Percentiles rank a stretch among this genome's conserved stretches.
These are phyloP conservation scores for Spirogloea muscicola DNA, from an alignment of 139 green algal species.

Conservation along the genomic window DNA sequence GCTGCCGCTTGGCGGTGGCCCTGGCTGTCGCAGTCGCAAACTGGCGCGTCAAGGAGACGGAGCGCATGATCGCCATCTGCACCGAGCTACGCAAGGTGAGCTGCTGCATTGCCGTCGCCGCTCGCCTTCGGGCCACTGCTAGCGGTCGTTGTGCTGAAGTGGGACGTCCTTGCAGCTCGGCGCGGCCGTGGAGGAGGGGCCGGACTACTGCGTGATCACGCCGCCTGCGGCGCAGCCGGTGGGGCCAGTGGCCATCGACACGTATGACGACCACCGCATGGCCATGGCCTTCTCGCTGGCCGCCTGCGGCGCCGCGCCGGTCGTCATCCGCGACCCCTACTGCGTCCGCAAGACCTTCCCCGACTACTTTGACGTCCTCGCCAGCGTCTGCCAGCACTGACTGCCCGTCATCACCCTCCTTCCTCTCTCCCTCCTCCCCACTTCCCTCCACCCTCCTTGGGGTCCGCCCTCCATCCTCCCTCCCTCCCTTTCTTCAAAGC, in stretches of 20 bases:
- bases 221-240: slow-evolving; percentile 65
- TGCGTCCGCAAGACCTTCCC: slow-evolving; percentile 55
- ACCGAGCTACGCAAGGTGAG: slow-evolving; percentile 84
- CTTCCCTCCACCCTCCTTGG: too few species aligned
- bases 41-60: slow-evolving; percentile 99
- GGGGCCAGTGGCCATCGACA: slow-evolving; percentile 51
- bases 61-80: slow-evolving; percentile 97
- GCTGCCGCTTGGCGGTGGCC: too few species aligned
- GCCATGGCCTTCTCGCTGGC: slow-evolving; percentile 63
- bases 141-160: neutral
- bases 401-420: too few species aligned
- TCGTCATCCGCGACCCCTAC: slow-evolving; percentile 58
- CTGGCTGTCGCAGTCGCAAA: slow-evolving; percentile 73
- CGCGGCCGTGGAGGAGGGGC: slow-evolving; percentile 63
- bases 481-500: too few species aligned
- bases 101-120: slow-evolving; percentile 30
- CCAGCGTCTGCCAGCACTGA: too few species aligned
- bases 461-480: too few species aligned
- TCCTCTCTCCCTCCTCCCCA: too few species aligned
- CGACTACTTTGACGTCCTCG: slow-evolving; percentile 51
- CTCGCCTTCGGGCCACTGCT: slow-evolving; percentile 47
- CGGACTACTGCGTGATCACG: slow-evolving; percentile 93
- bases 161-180: slow-evolving; percentile 34
- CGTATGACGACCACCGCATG: slow-evolving; percentile 65
- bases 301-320: slow-evolving; percentile 38